Evolutionary conservation across 2,329 filamentous ascomycete species (phyloP).

Genomic region (Ascocoryne sarcoides): DNA sequence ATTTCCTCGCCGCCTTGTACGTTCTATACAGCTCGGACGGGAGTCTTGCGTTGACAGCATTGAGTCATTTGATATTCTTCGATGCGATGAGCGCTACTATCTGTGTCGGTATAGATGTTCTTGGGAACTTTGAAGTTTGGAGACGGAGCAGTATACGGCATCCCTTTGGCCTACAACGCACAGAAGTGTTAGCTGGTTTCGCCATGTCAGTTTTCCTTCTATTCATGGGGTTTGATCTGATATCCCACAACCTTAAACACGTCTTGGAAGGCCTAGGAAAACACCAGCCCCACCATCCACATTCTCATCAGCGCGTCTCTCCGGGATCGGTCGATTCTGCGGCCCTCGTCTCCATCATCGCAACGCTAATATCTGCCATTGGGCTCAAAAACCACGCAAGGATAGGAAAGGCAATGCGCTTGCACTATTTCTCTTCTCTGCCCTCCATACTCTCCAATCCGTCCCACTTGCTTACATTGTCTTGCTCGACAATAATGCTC

Average conservation of each 20-base stretch:
- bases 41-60: conserved; percentile 80
- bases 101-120: conserved; percentile 85
- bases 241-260: conserved; percentile 90
- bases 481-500: conserved; percentile 72
- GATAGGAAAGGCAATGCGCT: conserved; percentile 84
- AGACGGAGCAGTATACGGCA: conserved; percentile 84
- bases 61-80: conserved; percentile 91
- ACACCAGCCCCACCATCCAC: conserved; percentile 65
- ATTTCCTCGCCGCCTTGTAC: conserved; percentile 72
- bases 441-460: conserved; percentile 89
- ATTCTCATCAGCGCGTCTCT: conserved; percentile 57
- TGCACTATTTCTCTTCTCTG: conserved; percentile 71
- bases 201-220: conserved; percentile 91
- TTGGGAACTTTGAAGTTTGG: conserved; percentile 98
- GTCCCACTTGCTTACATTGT: conserved; percentile 87
- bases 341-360: conserved; percentile 69
- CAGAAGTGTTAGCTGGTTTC: conserved; percentile 90
- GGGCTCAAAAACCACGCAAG: conserved; percentile 83
- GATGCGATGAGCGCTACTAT: conserved; percentile 87
- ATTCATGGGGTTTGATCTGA: conserved; percentile 95
- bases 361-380: conserved; percentile 79
- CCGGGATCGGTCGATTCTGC: conserved; percentile 74
- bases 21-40: conserved; percentile 81
- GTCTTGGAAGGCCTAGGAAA: conserved; percentile 65
- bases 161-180: conserved; percentile 85